Evolutionary conservation across 1,284 basidiomycete genomes (phyloP).

Genomic region (Malassezia sympodialis): DNA sequence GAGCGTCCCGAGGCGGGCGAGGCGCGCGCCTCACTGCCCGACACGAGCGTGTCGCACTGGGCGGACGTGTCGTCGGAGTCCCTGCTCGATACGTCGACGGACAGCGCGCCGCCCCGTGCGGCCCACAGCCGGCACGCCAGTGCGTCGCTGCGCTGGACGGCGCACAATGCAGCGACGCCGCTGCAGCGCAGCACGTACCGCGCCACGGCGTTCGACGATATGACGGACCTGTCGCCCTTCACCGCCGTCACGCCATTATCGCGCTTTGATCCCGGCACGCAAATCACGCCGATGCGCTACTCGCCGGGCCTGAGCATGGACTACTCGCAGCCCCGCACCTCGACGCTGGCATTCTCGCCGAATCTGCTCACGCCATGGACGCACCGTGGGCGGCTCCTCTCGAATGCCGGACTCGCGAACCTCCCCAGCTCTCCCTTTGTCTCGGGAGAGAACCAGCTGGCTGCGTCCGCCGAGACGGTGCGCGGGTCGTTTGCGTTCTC

Average conservation of each 20-base stretch:
- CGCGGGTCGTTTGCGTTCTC: neutral
- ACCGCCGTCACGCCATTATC: slow-evolving; percentile 9
- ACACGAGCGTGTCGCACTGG: slow-evolving; percentile 9
- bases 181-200: slow-evolving; percentile 1
- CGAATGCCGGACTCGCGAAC: slow-evolving; percentile 9
- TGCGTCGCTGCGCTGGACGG: slow-evolving; percentile 9
- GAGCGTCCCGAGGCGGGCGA: slow-evolving; percentile 3
- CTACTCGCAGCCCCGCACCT: neutral
- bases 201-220: neutral
- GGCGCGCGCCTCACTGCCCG: neutral
- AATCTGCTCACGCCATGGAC: slow-evolving; percentile 17
- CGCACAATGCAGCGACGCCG: slow-evolving; percentile 1
- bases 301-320: slow-evolving; percentile 3
- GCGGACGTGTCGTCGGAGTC: slow-evolving; percentile 12
- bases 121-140: neutral
- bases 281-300: slow-evolving; percentile 19
- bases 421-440: slow-evolving; percentile 13
- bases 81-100: neutral
- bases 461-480: neutral
- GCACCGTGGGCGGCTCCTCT: slow-evolving; percentile 13
- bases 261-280: slow-evolving; percentile 9
- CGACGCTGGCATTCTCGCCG: slow-evolving; percentile 12
- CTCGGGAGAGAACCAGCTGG: neutral
- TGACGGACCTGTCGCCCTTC: neutral
- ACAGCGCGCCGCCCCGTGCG: neutral